Percentiles rank a stretch among this genome's conserved stretches.
These are phyloP conservation scores for Ehretia macrophylla DNA, from an alignment of 257 asterid species.

Conservation along the genomic window DNA sequence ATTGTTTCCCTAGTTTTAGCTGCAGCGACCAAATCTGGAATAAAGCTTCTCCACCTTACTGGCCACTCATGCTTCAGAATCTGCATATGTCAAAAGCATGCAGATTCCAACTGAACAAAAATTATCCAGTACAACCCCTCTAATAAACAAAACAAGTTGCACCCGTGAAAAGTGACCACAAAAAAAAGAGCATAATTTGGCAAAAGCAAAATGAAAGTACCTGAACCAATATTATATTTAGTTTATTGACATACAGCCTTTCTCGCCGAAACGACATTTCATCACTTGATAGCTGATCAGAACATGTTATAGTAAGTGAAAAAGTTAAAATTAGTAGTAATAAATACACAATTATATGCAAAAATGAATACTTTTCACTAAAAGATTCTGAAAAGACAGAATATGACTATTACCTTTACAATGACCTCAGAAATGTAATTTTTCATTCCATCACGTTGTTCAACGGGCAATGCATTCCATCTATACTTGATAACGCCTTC, in stretches of 20 bases:
- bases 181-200: too few relatives aligned
- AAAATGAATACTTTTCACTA: neutral
- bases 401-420: slow-evolving; percentile 57
- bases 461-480: slow-evolving; percentile 97
- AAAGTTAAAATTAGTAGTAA: neutral
- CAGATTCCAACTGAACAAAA: neutral
- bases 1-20: slow-evolving; percentile 95
- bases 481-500: slow-evolving; percentile 97
- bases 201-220: too few relatives aligned
- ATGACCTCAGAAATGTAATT: slow-evolving; percentile 97
- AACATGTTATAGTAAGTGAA: neutral
- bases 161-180: neutral
- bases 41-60: slow-evolving; percentile 83
- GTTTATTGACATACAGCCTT: slow-evolving; percentile 80
- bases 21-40: slow-evolving; percentile 96
- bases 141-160: too few relatives aligned
- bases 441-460: slow-evolving; percentile 98
- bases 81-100: slow-evolving; percentile 33
- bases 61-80: slow-evolving; percentile 99
- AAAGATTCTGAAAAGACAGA: neutral
- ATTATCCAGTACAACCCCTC: neutral
- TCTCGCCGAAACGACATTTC: slow-evolving; percentile 85
- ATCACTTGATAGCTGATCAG: slow-evolving; percentile 79
- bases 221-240: slow-evolving; percentile 92
- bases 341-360: neutral